Percentiles rank a stretch among this genome's conserved stretches.
Evolutionary conservation across 768 basidiomycete genomes (phyloP).

Genomic region (Mycena pura): DNA sequence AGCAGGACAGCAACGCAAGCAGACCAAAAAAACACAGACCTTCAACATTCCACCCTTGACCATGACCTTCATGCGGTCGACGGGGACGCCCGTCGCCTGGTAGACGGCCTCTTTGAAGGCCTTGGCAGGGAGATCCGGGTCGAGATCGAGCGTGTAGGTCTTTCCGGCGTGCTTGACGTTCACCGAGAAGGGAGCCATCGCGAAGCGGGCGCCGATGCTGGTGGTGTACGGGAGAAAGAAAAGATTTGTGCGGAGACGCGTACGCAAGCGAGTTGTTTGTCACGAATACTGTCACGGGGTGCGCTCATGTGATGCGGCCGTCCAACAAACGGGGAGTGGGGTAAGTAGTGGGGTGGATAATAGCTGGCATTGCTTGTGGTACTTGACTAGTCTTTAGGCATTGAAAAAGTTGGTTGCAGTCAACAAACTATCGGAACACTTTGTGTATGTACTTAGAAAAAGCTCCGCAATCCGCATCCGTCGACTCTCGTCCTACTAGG

Average conservation of each 20-base stretch:
- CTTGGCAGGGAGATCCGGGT: constrained; percentile 70
- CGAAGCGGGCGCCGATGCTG: constrained; percentile 14
- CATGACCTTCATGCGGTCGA: constrained; percentile 97
- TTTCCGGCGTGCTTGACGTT: constrained; percentile 93
- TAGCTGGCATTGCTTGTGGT: too few species aligned
- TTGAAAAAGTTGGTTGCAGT: too few species aligned
- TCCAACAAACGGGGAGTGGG: too few species aligned
- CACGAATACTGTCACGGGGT: too few species aligned
- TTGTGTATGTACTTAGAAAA: too few species aligned
- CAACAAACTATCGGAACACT: too few species aligned
- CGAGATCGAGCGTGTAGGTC: constrained; percentile 70
- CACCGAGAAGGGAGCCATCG: constrained; percentile 75
- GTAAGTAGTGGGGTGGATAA: too few species aligned
- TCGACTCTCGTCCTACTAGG: too few species aligned
- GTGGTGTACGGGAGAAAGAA: constrained; percentile 4
- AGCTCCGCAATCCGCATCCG: too few species aligned
- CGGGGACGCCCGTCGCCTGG: constrained; percentile 82
- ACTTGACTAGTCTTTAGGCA: too few species aligned
- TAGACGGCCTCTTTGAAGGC: constrained; percentile 88
- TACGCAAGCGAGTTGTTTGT: constrained; percentile 28
- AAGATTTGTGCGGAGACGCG: constrained; percentile 30
- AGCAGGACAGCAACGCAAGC: neutral
- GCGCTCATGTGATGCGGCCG: too few species aligned
- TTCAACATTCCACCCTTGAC: constrained; percentile 91
- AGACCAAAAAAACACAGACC: constrained; percentile 48